Percentiles rank a stretch among this genome's conserved stretches.
These are phyloP conservation scores for Pseudonitzschia delicatissima DNA, from an alignment of 108 stramenopile genomes.

Conservation along the genomic window DNA sequence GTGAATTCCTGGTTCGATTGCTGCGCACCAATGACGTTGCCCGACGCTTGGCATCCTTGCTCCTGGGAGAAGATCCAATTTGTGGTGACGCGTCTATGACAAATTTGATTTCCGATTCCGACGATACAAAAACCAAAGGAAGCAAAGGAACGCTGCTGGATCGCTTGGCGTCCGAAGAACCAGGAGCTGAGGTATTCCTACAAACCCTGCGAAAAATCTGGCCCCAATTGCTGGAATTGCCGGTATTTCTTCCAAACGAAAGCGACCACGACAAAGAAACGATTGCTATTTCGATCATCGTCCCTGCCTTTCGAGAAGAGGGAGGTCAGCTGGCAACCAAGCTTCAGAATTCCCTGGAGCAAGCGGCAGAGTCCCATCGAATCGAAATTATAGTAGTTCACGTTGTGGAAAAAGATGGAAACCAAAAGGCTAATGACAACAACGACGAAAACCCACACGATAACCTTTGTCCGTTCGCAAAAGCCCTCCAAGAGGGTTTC, in stretches of 20 bases:
- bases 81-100: background rate
- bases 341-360: background rate
- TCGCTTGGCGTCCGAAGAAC: background rate
- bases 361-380: background rate
- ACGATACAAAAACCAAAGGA: background rate
- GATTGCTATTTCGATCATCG: background rate
- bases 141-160: background rate
- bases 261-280: background rate
- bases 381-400: background rate
- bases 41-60: slow-evolving; percentile 27
- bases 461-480: background rate
- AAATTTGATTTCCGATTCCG: background rate
- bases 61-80: slow-evolving; percentile 9
- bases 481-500: background rate
- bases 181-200: background rate
- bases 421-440: background rate
- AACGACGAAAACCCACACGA: background rate
- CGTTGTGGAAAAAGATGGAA: background rate
- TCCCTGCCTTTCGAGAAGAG: slow-evolving; percentile 2
- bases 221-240: background rate
- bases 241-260: background rate
- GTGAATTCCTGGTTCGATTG: background rate
- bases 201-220: background rate
- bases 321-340: background rate
- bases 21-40: slow-evolving; percentile 16